phyloP scores from a whole-genome alignment of 129 eudicot species.

The Saussurea involucrata region DNA sequence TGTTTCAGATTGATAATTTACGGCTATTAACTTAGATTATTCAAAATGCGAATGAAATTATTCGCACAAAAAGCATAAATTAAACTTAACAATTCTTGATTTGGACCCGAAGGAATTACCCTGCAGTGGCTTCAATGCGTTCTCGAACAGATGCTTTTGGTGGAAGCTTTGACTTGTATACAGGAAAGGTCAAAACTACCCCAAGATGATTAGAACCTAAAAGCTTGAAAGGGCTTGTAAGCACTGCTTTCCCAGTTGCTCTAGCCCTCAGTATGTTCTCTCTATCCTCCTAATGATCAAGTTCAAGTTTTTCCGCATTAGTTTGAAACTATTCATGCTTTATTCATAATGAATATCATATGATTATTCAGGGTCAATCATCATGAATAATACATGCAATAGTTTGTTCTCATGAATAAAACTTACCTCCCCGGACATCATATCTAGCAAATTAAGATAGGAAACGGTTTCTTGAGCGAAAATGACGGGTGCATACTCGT shows the following conservation, averaged over 20 bases:
- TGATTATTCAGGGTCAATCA: not conserved
- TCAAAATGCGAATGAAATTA: not conserved
- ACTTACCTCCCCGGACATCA: constrained; percentile 95
- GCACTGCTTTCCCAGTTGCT: constrained; percentile 90
- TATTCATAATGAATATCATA: not conserved
- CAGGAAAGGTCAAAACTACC: constrained; percentile 83
- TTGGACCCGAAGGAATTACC: constrained; percentile 35
- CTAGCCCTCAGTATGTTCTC: constrained; percentile 82
- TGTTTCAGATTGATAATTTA: constrained; percentile 16
- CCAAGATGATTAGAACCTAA: constrained; percentile 85
- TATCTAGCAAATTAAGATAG: constrained; percentile 69
- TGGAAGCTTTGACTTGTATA: constrained; percentile 64
- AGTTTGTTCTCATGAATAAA: not conserved
- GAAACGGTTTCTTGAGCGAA: constrained; percentile 88
- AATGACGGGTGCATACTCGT: constrained; percentile 85
- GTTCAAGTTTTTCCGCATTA: not conserved
- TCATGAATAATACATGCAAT: not conserved
- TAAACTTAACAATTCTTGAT: not conserved
- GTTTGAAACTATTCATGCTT: not conserved
- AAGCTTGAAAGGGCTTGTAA: constrained; percentile 70
- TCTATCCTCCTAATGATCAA: constrained; percentile 64
- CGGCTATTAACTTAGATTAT: not conserved
- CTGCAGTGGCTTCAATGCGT: constrained; percentile 70
- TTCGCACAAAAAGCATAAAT: not conserved
- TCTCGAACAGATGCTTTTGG: constrained; percentile 53